These are phyloP conservation scores for Fusarium domesticum DNA, from an alignment of 2,329 filamentous ascomycete genomes.

Conservation along the genomic window DNA sequence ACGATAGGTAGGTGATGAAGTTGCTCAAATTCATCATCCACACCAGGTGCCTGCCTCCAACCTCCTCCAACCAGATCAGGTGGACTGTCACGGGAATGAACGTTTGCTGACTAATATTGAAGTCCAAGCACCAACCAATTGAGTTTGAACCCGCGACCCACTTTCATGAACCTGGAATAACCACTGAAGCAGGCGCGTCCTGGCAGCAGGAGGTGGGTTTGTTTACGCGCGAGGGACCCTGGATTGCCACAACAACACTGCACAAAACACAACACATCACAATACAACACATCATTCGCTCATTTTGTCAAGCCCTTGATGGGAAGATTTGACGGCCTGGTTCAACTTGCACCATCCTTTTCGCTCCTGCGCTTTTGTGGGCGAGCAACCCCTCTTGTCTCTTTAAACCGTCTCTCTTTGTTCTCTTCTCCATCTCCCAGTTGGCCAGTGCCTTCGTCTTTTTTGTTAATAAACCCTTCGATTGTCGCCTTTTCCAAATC, in stretches of 20 bases:
- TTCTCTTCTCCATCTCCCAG: slow-evolving; percentile 15
- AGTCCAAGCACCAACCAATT: no score
- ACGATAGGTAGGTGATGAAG: no score
- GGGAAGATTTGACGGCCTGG: slow-evolving; percentile 25
- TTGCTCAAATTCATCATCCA: no score
- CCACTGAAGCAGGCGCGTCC: slow-evolving; percentile 21
- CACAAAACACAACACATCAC: no score
- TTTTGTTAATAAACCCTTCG: slow-evolving; percentile 15
- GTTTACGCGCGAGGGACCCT: slow-evolving; percentile 28
- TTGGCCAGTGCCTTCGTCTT: slow-evolving; percentile 18
- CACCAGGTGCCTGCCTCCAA: no score
- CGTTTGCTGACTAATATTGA: neutral
- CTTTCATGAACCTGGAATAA: no score
- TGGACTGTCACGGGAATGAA: slow-evolving; percentile 16
- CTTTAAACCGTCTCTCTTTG: slow-evolving; percentile 14
- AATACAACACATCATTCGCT: slow-evolving; percentile 16
- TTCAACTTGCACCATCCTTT: slow-evolving; percentile 20
- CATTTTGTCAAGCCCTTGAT: slow-evolving; percentile 16
- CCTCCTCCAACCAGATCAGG: slow-evolving; percentile 8
- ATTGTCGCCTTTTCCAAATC: slow-evolving; percentile 19
- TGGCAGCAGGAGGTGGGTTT: slow-evolving; percentile 19
- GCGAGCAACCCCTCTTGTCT: slow-evolving; percentile 20
- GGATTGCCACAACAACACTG: slow-evolving; percentile 30
- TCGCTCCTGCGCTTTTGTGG: slow-evolving; percentile 27
- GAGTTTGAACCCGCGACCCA: no score